A percentile compares a stretch with the other conserved stretches of the same genome.
phyloP scores from a whole-genome alignment of 2,329 filamentous ascomycete species.

The Fulvia fulva region DNA sequence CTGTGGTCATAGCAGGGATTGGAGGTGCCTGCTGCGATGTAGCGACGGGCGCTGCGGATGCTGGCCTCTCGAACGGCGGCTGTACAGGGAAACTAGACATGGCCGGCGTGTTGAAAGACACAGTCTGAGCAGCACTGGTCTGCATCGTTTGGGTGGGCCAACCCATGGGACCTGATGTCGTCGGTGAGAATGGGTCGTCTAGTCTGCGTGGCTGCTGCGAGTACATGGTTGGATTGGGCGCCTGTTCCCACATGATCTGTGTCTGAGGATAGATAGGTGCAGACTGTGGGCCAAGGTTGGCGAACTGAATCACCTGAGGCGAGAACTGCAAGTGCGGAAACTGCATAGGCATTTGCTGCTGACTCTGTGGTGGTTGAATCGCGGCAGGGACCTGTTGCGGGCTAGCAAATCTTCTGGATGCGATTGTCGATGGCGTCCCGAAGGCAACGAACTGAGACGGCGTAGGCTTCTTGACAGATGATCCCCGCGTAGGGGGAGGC shows the following conservation, averaged over 20 bases:
- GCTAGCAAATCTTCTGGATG: slow-evolving; percentile 28
- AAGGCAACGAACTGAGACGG: slow-evolving; percentile 39
- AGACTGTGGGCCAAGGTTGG: slow-evolving; percentile 49
- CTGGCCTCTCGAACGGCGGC: slow-evolving; percentile 20
- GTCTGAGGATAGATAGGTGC: slow-evolving; percentile 56
- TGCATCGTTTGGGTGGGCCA: slow-evolving; percentile 16
- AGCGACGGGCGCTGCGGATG: slow-evolving; percentile 23
- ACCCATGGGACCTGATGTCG: slow-evolving; percentile 11
- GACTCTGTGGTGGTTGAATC: slow-evolving; percentile 2
- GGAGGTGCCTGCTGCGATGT: slow-evolving; percentile 18
- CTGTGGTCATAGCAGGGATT: slow-evolving; percentile 27
- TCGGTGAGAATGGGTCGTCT: slow-evolving; percentile 31
- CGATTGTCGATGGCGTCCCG: slow-evolving; percentile 38
- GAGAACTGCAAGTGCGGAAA: slow-evolving; percentile 55
- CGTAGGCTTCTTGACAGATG: slow-evolving; percentile 47
- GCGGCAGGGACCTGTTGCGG: slow-evolving; percentile 23
- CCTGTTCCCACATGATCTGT: slow-evolving; percentile 41
- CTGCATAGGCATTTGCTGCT: slow-evolving; percentile 40
- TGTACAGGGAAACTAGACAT: slow-evolving; percentile 32
- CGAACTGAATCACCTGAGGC: slow-evolving; percentile 54
- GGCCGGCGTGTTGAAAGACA: slow-evolving; percentile 30
- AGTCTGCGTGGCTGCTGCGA: slow-evolving; percentile 20
- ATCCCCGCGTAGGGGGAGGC: slow-evolving; percentile 57
- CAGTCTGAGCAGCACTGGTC: slow-evolving; percentile 13
- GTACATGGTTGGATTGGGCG: slow-evolving; percentile 18